Evolutionary conservation across 176 grass and related monocot species (phyloP), one percentile per base, ranked within the genome.

Genomic region (Eleusine coracana): DNA sequence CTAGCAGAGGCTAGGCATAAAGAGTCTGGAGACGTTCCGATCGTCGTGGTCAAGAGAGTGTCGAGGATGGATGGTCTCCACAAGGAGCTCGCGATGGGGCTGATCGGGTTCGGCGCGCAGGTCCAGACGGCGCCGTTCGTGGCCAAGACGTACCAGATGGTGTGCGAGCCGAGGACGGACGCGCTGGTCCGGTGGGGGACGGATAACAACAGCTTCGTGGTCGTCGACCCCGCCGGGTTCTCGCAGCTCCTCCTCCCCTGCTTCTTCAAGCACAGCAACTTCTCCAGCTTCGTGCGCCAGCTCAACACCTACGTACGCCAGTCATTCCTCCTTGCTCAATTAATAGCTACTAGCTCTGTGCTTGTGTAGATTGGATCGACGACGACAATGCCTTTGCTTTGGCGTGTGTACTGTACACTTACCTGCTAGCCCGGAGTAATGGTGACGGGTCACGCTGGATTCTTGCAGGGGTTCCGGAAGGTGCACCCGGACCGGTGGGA

Each of bases 261-360:
- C 74, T 92, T 91, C 80, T 96, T 96, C 90, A 96, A 96, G 88
- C 93, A 96, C 82, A 54, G 23, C 71, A 96, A 96, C 73, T 96
- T 92, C 90, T 96, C 90, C 82, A 96, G 93, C 79, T 96, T 96
- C 75, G 93, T 96, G 66, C 73, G 93, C 21, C 93, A 96, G 90
- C 93, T 96, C 61, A 96, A 96, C 86, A 96, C 93, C 40, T 96
- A 96, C 48, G 78, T 80, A 58, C 52, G 78, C 54, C 12, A 8
- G 21, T 23, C 62, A 0, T 34, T 10, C 37, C 4, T 37, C 2
- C 7, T 68, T 67, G n/a, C n/a, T 11, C 21, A 59, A 23, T 23
- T 11, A 8, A n/a, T 61, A n/a, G n/a, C n/a, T 2, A 2, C 21
- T n/a, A 52, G 14, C 42, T n/a, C 31, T 46, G 12, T 36, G 5